These are phyloP conservation scores for Neoconidiobolus thromboides DNA, from an alignment of 371 early-diverging fungal species.

Conservation along the genomic window DNA sequence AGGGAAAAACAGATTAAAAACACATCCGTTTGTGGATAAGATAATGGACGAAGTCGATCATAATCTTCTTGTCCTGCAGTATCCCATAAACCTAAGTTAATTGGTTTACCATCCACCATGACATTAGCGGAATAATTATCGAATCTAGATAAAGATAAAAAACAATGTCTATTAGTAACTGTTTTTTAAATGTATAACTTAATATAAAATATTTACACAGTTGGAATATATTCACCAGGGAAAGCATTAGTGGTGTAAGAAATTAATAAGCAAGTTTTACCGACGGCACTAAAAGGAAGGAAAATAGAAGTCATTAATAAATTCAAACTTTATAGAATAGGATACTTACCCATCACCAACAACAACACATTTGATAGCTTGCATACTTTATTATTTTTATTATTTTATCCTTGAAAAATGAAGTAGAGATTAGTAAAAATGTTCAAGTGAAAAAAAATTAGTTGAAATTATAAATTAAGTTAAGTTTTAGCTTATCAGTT, in stretches of 20 bases:
- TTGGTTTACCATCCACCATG: constrained; percentile 83
- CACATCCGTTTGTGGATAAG: constrained; percentile 88
- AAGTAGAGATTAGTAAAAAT: too few species aligned
- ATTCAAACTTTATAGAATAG: background rate
- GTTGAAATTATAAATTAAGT: too few species aligned
- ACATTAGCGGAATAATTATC: constrained; percentile 93
- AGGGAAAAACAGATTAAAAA: constrained; percentile 79
- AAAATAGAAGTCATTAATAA: background rate
- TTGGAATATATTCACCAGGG: constrained; percentile 94
- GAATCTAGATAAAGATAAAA: constrained; percentile 32
- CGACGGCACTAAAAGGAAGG: constrained; percentile 19
- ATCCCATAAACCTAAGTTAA: constrained; percentile 95
- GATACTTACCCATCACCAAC: constrained; percentile 83
- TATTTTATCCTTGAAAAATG: too few species aligned
- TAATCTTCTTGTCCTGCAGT: constrained; percentile 98
- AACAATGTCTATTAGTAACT: background rate
- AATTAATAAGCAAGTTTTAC: constrained; percentile 90
- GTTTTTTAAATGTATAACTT: too few species aligned
- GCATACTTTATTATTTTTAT: constrained; percentile 32
- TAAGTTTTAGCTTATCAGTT: too few species aligned
- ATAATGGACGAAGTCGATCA: constrained; percentile 83
- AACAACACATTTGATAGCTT: constrained; percentile 96
- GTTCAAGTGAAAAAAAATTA: too few species aligned
- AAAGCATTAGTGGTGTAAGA: constrained; percentile 94
- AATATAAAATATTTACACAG: constrained; percentile 49